Evolutionary conservation across 2,329 filamentous ascomycete genomes (phyloP).

Genomic region (Amauroascus verrucosus): DNA sequence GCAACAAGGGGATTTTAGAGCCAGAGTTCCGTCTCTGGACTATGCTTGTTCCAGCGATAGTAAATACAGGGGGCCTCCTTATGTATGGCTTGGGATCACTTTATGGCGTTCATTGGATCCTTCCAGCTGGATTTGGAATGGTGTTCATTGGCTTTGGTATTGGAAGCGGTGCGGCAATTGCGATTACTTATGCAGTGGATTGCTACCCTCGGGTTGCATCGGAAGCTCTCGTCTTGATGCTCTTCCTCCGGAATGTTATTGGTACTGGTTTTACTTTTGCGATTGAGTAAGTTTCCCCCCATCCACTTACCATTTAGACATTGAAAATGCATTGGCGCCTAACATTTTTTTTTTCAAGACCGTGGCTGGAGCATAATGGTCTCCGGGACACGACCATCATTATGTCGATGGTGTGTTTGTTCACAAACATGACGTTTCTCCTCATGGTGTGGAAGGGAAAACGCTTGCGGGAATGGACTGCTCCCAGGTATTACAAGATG

Average conservation of each 20-base stretch:
- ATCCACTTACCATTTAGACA: no score
- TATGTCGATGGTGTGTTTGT: constrained; percentile 23
- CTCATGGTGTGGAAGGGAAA: constrained; percentile 16
- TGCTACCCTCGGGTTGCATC: constrained; percentile 22
- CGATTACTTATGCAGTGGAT: constrained; percentile 24
- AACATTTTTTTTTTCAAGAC: constrained; percentile 13
- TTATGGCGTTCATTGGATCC: constrained; percentile 22
- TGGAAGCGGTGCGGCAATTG: constrained; percentile 19
- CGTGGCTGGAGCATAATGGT: constrained; percentile 27
- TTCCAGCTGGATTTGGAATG: constrained; percentile 24
- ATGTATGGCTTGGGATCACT: constrained; percentile 25
- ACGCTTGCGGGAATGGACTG: constrained; percentile 15
- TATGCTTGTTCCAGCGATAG: constrained; percentile 20
- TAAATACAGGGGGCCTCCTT: constrained; percentile 20
- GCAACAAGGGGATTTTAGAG: constrained; percentile 35
- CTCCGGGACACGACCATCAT: constrained; percentile 28
- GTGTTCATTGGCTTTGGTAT: constrained; percentile 23
- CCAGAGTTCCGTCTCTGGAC: constrained; percentile 38
- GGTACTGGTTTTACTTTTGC: constrained; percentile 25
- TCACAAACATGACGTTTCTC: constrained; percentile 15
- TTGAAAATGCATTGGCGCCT: background rate
- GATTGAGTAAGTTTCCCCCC: constrained; percentile 21
- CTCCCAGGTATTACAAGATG: constrained; percentile 10
- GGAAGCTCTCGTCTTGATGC: constrained; percentile 27
- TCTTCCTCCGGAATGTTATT: constrained; percentile 33